phyloP scores from a whole-genome alignment of 2,329 filamentous ascomycete genomes.

The Thelonectria blattea region DNA sequence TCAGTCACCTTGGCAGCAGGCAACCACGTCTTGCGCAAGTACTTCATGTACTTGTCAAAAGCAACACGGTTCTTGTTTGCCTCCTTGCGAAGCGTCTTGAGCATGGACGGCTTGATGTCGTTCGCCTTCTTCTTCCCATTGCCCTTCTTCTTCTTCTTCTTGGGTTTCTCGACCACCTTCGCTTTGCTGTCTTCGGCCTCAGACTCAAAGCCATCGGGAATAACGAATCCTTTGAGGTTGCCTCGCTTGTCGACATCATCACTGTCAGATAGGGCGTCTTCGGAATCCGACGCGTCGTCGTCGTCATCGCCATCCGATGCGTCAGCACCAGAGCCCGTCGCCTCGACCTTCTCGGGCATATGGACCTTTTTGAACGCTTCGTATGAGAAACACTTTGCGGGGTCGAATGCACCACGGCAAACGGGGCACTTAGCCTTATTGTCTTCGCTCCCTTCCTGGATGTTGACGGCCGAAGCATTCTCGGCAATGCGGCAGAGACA shows the following conservation, averaged over 20 bases:
- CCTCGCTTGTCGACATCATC: constrained; percentile 45
- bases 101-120: constrained; percentile 58
- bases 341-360: constrained; percentile 60
- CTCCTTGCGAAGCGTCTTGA: constrained; percentile 70
- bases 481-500: constrained; percentile 76
- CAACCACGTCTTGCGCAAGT: constrained; percentile 71
- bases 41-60: constrained; percentile 72
- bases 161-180: constrained; percentile 24
- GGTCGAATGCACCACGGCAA: constrained; percentile 72
- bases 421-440: constrained; percentile 72
- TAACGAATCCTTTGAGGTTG: constrained; percentile 61
- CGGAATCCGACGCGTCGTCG: constrained; percentile 33
- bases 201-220: constrained; percentile 44
- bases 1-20: constrained; percentile 84
- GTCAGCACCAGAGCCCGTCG: constrained; percentile 44
- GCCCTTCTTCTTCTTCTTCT: constrained; percentile 36
- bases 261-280: constrained; percentile 43
- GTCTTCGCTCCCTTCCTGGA: constrained; percentile 66
- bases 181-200: constrained; percentile 35
- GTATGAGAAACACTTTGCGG: constrained; percentile 75
- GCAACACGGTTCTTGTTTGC: constrained; percentile 68
- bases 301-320: constrained; percentile 42
- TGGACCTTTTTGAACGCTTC: constrained; percentile 76
- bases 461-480: constrained; percentile 56
- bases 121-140: constrained; percentile 50